A percentile compares a stretch with the other conserved stretches of the same genome.
Evolutionary conservation across 2,329 filamentous ascomycete species (phyloP).

Genomic region (Colletotrichum neosansevieriae): DNA sequence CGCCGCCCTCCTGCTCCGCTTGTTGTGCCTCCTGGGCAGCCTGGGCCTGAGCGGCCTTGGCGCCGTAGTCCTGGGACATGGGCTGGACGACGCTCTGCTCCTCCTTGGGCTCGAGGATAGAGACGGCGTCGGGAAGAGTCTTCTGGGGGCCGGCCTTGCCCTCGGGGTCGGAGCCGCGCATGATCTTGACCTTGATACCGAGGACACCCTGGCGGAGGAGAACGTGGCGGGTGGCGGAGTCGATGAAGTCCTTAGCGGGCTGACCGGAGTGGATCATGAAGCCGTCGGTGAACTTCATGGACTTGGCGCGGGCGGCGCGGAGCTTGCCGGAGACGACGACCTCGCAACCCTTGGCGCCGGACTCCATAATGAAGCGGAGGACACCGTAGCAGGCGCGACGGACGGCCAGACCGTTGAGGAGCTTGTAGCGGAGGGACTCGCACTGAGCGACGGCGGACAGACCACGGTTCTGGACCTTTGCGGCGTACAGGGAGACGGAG

Average conservation of each 20-base stretch:
- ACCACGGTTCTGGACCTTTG: conserved; percentile 99
- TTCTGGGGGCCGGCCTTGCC: conserved; percentile 99
- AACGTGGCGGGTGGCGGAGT: conserved; percentile 98
- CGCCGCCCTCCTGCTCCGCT: conserved; percentile 67
- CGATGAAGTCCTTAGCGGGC: conserved; percentile 99
- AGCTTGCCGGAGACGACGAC: conserved; percentile 99
- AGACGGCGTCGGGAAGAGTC: conserved; percentile 97
- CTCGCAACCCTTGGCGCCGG: conserved; percentile 99
- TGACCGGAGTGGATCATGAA: conserved; percentile 99
- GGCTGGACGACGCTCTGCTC: conserved; percentile 95
- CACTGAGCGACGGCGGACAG: conserved; percentile 99
- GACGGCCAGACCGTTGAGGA: conserved; percentile 99
- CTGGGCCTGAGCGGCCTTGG: conserved; percentile 80
- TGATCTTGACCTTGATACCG: conserved; percentile 99
- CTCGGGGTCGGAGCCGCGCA: conserved; percentile 99
- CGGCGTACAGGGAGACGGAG: conserved; percentile 99
- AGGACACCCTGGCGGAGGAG: conserved; percentile 99
- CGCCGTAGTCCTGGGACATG: conserved; percentile 98
- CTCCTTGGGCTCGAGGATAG: conserved; percentile 99
- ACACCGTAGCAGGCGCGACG: conserved; percentile 99
- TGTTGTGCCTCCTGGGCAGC: conserved; percentile 73
- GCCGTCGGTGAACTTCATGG: conserved; percentile 99
- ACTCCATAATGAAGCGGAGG: conserved; percentile 99
- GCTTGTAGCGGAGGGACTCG: conserved; percentile 99
- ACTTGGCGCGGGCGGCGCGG: conserved; percentile 98